Base-by-base conservation (phyloP, 179 eudicot genomes). In the Silene noctiflora region DNA sequence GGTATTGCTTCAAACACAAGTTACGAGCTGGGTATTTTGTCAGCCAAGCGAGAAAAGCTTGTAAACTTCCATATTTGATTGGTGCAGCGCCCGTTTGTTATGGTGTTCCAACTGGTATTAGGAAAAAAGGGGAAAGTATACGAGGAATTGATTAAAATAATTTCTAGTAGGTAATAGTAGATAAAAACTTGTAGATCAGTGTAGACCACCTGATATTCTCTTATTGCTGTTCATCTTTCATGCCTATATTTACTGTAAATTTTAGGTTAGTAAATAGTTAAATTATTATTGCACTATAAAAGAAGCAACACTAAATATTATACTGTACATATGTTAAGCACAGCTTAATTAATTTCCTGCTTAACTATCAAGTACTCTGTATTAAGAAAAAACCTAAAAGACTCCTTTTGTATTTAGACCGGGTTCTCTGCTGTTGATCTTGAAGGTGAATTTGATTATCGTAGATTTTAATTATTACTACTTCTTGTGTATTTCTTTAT, bases 31-130 rank as follows among this genome's bases (percentile, higher is more conserved):
- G 94, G 11, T 87, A 89, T 51, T 95, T 93, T 59, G 90, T 93
- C 82, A 85, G 90, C 27, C 82, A 87, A 81, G 98, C 99, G 59
- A 87, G 97, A 61, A 85, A 91, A 71, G 91, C 91, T 71, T 93
- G 97, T 76, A 86, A 74, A 71, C 92, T 95, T 8, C 87, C 89
- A 14, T 90, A 27, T 77, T 69, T 93, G 78, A 93, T 89, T 64
- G 99, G 99, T 71, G 99, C 98, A 48, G 84, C 98, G 22, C 99
- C 99, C 1, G 96, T 95, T 65, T 95, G 99, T 85, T 95, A 95
- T 76, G 99, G 99, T 39, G 96, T 95, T 5, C 99, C 99, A 1
- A 95, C 99, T 0, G 91, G 91, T 21, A 91, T 95, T 42, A 76
- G 81, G 21, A 89, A 81, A 61, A 95, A 90, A 81, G 81, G 72